phyloP scores from a whole-genome alignment of 495 filamentous ascomycete species.

The Neurospora hispaniola region DNA sequence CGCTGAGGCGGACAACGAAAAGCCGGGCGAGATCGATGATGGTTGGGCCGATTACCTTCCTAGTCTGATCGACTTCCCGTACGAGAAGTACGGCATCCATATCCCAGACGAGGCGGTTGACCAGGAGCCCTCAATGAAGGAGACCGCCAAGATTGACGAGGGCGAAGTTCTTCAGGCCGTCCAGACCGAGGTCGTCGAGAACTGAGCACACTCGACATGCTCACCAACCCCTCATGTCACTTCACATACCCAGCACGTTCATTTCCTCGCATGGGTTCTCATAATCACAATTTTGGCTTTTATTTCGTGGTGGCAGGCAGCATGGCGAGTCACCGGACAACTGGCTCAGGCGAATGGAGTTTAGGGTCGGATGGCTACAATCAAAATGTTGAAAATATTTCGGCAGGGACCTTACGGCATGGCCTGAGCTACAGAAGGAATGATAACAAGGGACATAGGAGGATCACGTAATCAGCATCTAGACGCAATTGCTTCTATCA shows the following conservation, averaged over 20 bases:
- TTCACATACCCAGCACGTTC: background rate
- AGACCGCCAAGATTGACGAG: constrained; percentile 6
- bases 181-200: background rate
- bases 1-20: constrained; percentile 47
- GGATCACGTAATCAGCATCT: background rate
- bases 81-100: constrained; percentile 57
- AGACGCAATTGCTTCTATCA: background rate
- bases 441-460: background rate
- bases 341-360: background rate
- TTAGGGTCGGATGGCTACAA: background rate
- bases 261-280: background rate
- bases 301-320: background rate
- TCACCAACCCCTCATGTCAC: too few relatives aligned
- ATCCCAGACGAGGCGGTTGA: constrained; percentile 30
- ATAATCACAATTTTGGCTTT: background rate
- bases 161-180: constrained; percentile 12
- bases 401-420: background rate
- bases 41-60: constrained; percentile 58
- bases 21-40: constrained; percentile 53
- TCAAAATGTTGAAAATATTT: background rate
- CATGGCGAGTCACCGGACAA: background rate
- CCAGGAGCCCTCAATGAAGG: constrained; percentile 25
- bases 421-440: background rate
- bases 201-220: background rate
- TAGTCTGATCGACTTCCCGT: constrained; percentile 62